A percentile compares a stretch with the other conserved stretches of the same genome.
These are phyloP conservation scores for Pyracantha coccinea DNA, from an alignment of 331 rosid species.

Conservation along the genomic window DNA sequence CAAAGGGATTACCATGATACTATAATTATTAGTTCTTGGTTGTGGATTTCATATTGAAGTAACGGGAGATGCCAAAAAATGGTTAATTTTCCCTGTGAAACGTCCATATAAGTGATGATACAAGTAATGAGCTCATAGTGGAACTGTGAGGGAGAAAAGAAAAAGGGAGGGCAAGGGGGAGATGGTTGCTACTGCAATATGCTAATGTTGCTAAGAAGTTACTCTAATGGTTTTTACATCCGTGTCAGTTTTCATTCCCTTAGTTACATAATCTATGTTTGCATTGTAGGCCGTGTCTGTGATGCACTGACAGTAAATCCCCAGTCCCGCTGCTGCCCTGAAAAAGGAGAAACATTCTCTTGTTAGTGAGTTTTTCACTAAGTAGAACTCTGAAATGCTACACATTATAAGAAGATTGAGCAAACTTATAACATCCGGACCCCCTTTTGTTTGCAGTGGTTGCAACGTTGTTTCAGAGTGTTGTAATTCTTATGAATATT, in stretches of 20 bases:
- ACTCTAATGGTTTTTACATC: neutral
- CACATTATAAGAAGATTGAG: neutral
- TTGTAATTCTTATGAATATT: conserved; percentile 82
- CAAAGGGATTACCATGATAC: neutral
- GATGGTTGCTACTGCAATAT: neutral
- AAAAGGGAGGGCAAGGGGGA: neutral
- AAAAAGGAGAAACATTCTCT: conserved; percentile 64
- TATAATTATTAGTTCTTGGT: neutral
- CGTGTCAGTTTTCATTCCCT: neutral
- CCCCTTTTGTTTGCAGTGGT: conserved; percentile 43
- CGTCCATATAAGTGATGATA: neutral
- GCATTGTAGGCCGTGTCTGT: conserved; percentile 65
- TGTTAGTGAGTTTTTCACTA: conserved; percentile 78
- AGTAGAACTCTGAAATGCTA: conserved; percentile 12
- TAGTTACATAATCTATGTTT: conserved; percentile 3
- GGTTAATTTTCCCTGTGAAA: neutral
- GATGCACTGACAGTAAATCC: conserved; percentile 48
- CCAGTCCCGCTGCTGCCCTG: conserved; percentile 67
- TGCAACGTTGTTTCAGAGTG: conserved; percentile 76
- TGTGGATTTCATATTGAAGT: neutral
- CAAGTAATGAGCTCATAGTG: neutral
- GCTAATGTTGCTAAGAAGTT: neutral
- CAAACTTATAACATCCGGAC: neutral
- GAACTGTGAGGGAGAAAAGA: neutral
- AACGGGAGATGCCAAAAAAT: neutral